A percentile compares a stretch with the other conserved stretches of the same genome.
These are phyloP conservation scores for Penicillium digitatum DNA, from an alignment of 2,329 filamentous ascomycete species.

Conservation along the genomic window DNA sequence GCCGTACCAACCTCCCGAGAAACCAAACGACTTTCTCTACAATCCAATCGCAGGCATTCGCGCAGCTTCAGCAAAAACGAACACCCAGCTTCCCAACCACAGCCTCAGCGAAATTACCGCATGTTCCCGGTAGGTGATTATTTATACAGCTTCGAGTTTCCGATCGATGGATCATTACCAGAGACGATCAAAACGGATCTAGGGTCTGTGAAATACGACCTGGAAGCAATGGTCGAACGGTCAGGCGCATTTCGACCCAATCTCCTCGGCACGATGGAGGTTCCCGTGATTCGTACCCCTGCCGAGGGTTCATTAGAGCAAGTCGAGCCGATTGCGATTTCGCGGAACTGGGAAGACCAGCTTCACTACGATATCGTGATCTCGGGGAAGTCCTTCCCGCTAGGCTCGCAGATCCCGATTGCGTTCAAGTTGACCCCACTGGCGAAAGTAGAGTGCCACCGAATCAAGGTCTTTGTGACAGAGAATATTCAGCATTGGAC, in stretches of 20 bases:
- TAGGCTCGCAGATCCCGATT: constrained; percentile 83
- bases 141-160: constrained; percentile 75
- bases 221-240: constrained; percentile 80
- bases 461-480: constrained; percentile 85
- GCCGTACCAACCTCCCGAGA: constrained; percentile 47
- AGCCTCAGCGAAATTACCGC: constrained; percentile 76
- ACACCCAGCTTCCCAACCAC: constrained; percentile 52
- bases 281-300: constrained; percentile 77
- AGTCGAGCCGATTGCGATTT: constrained; percentile 90
- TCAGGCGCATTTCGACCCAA: constrained; percentile 88
- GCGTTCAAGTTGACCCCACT: constrained; percentile 90
- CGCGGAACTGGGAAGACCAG: constrained; percentile 90
- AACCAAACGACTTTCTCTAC: constrained; percentile 67
- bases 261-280: constrained; percentile 74
- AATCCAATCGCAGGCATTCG: constrained; percentile 74
- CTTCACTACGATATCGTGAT: constrained; percentile 95
- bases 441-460: constrained; percentile 88
- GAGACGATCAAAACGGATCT: constrained; percentile 86
- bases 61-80: constrained; percentile 83
- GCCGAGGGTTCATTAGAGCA: constrained; percentile 85
- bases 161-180: constrained; percentile 69
- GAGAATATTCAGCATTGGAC: constrained; percentile 92
- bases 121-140: constrained; percentile 75
- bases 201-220: constrained; percentile 80
- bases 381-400: constrained; percentile 88